Base-by-base conservation (phyloP, 2,329 filamentous ascomycete species). In the Penicillium fuscoglaucum region DNA sequence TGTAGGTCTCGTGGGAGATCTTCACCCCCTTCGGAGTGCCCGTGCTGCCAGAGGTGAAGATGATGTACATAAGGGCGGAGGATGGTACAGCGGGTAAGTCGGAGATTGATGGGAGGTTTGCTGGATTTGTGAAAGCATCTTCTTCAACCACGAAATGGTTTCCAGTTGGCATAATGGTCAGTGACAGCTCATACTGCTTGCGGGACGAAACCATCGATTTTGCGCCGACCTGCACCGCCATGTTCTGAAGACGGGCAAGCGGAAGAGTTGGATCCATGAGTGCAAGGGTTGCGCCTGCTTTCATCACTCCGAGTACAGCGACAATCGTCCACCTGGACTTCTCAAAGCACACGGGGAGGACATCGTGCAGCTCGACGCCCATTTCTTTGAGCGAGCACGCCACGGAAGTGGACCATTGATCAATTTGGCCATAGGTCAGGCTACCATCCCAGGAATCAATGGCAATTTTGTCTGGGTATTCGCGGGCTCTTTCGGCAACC, bases 1-100 rank as follows among this genome's bases (percentile, higher is more conserved):
- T 83, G 5, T 88, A 79, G 0, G 85, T 82, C 0, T 75, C 72
- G 60, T 90, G 87, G 1, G 82, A 84, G 52, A 88, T 85, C 37
- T 85, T 82, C 19, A 88, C 82, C 3, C 86, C 87, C 54, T 85
- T 84, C 1, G 73, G 73, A 1, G 70, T 73, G 26, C 80, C 80
- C 0, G 83, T 82, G 9, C 82, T 83, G 0, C 83, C 82, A 10
- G 82, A 82, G 1, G 82, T 83, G 63, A 89, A 85, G 15, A 89
- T 81, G 3, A 87, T 79, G 67, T 87, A 89, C 3, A 87, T 72
- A 3, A 85, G 64, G 7, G 70, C 59, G 26, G 66, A 66, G n/a
- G 71, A 47, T 5, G 73, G 68, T 5, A 76, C 72, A 6, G 55
- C 24, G 2, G 66, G 58, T 33, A 73, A 48, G 4, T 53, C 40